Evolutionary conservation across 1,284 basidiomycete genomes (phyloP), one percentile per base, ranked within the genome.

Genomic region (Puccinia horiana): DNA sequence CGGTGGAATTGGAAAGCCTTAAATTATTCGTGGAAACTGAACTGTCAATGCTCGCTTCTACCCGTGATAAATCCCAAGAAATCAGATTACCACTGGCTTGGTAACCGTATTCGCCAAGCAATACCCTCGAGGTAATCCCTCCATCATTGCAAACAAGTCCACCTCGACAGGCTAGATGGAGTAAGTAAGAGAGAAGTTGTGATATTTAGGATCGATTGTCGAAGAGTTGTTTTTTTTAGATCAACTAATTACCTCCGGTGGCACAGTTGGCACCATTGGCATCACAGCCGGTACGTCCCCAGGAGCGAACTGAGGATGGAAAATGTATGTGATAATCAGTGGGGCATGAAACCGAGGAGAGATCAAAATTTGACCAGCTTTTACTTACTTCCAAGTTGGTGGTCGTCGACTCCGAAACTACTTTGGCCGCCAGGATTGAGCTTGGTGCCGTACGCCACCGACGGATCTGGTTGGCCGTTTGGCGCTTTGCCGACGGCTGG

Each of bases 281-380:
- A 63, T 84, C 83, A 47, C 84, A 84, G 12, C 84, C 84, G 18
- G 83, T 84, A 29, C 83, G 76, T 73, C 83, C 84, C 84, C 84
- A 84, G 2, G 83, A 83, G 32, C 84, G 83, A 37, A 84, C 81
- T 82, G 65, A 77, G 40, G 40, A 75, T 44, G 23, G 5, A 12
- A 69, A 58, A 16, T 29, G 29, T 16, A 26, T 29, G 58, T 58
- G 18, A 29, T 32, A 47, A 70, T 72, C 6, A 81, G 54, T 29
- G n/a, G 32, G 29, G 23, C 47, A 37, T 2, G 11, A 14, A 35
- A 44, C 20, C 8, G n/a, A 54, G 4, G 6, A 23, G 12, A 32
- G n/a, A 2, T 8, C 18, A 44, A 23, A 40, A 80, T 80, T 37
- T 32, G 14, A 23, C 11, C 2, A 2, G 73, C 16, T 83, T 75